These are phyloP conservation scores for Amniculicola lignicola DNA, from an alignment of 495 filamentous ascomycete genomes.

Conservation along the genomic window DNA sequence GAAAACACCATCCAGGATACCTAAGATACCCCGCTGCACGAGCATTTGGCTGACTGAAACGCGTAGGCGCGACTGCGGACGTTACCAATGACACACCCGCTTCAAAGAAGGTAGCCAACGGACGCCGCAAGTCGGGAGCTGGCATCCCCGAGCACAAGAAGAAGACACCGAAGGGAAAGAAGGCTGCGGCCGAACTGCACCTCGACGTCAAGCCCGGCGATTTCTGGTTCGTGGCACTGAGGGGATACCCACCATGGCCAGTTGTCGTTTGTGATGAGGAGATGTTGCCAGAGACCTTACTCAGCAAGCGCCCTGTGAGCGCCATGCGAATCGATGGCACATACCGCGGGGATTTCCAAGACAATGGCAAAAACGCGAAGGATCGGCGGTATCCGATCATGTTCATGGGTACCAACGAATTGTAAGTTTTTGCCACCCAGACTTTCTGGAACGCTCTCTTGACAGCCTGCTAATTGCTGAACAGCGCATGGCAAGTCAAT, in stretches of 20 bases:
- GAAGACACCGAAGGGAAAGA: constrained; percentile 78
- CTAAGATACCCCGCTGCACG: too few species aligned
- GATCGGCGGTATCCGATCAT: constrained; percentile 89
- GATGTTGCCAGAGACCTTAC: constrained; percentile 73
- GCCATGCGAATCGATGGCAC: constrained; percentile 75
- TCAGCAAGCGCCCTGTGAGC: constrained; percentile 73
- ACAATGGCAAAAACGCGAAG: constrained; percentile 74
- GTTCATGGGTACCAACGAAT: constrained; percentile 92
- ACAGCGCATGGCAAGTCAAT: constrained; percentile 81
- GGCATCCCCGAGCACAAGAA: constrained; percentile 71
- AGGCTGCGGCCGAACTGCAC: constrained; percentile 68
- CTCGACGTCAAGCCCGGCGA: constrained; percentile 80
- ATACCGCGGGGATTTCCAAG: constrained; percentile 76
- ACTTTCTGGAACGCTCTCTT: not conserved
- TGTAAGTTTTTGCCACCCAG: constrained; percentile 57
- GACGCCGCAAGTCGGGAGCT: constrained; percentile 63
- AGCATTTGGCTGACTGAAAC: constrained; percentile 14
- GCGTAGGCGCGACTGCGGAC: not conserved
- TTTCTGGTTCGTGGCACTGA: constrained; percentile 80
- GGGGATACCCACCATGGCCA: constrained; percentile 88
- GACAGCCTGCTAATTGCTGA: constrained; percentile 1
- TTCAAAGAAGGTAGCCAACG: constrained; percentile 41
- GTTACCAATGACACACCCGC: constrained; percentile 37
- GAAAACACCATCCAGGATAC: too few species aligned
- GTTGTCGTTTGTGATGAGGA: constrained; percentile 86